Evolutionary conservation across 352 stramenopile genomes (phyloP).

Genomic region (Blastocystis sp.): DNA sequence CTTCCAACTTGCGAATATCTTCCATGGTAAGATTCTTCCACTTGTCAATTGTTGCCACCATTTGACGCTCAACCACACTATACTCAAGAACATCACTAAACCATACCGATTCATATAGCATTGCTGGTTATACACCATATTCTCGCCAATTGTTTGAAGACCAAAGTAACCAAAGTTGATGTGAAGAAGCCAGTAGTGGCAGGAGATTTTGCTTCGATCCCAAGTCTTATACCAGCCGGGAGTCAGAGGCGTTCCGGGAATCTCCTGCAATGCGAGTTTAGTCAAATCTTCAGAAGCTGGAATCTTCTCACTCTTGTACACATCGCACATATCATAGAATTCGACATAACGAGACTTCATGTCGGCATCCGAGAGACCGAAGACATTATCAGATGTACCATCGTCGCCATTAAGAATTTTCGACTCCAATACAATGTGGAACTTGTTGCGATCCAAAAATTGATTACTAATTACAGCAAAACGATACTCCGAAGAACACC

Average conservation of each 20-base stretch:
- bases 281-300: conserved; percentile 23
- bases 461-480: conserved; percentile 35
- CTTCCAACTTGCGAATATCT: conserved; percentile 55
- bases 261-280: not conserved
- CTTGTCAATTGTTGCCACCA: conserved; percentile 50
- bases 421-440: conserved; percentile 55
- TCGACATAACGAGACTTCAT: conserved; percentile 54
- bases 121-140: conserved; percentile 66
- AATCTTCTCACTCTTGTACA: conserved; percentile 62
- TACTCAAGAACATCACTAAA: not conserved
- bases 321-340: conserved; percentile 61
- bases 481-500: conserved; percentile 35
- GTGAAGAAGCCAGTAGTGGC: conserved; percentile 58
- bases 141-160: conserved; percentile 58
- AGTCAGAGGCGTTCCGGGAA: conserved; percentile 3
- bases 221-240: conserved; percentile 38
- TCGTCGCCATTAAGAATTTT: conserved; percentile 59
- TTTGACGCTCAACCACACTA: conserved; percentile 39
- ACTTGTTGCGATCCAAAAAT: conserved; percentile 41
- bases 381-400: conserved; percentile 56
- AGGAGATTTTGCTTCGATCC: conserved; percentile 43
- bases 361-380: conserved; percentile 27
- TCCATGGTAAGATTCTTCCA: conserved; percentile 54
- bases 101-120: conserved; percentile 58
- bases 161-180: conserved; percentile 66